These are phyloP conservation scores for Xerocomellus intermedius DNA, from an alignment of 768 basidiomycete genomes.

Conservation along the genomic window DNA sequence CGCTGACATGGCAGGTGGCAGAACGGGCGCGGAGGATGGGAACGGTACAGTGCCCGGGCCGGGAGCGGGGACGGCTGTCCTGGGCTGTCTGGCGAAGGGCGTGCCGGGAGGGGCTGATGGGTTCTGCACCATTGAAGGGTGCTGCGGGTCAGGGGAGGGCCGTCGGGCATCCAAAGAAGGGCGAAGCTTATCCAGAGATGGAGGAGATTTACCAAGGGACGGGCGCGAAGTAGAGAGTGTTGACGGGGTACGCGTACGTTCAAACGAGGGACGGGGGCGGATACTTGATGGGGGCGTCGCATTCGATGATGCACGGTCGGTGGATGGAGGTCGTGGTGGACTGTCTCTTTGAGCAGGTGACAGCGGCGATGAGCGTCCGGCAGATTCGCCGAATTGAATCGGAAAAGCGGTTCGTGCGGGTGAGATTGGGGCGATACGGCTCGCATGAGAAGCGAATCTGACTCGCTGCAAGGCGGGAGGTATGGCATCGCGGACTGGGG, in stretches of 20 bases:
- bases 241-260: slow-evolving; percentile 18
- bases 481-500: slow-evolving; percentile 14
- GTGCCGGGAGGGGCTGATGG: background rate
- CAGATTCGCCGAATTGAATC: slow-evolving; percentile 9
- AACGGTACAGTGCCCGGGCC: slow-evolving; percentile 14
- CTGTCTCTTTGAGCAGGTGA: slow-evolving; percentile 19
- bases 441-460: slow-evolving; percentile 22
- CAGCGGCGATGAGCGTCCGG: slow-evolving; percentile 13
- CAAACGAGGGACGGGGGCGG: slow-evolving; percentile 14
- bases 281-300: slow-evolving; percentile 6
- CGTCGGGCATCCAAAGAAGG: slow-evolving; percentile 12
- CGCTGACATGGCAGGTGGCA: slow-evolving; percentile 3
- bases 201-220: slow-evolving; percentile 14
- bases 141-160: slow-evolving; percentile 16
- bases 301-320: slow-evolving; percentile 10
- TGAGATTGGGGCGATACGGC: slow-evolving; percentile 1
- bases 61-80: slow-evolving; percentile 10
- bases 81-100: slow-evolving; percentile 8
- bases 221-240: slow-evolving; percentile 10
- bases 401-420: slow-evolving; percentile 13
- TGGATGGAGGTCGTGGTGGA: slow-evolving; percentile 8
- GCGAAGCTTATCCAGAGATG: slow-evolving; percentile 20
- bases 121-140: slow-evolving; percentile 1
- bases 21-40: slow-evolving; percentile 7
- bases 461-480: slow-evolving; percentile 17